These are phyloP conservation scores for Plasmodium knowlesi DNA, from an alignment of 169 alveolate species.

Conservation along the genomic window DNA sequence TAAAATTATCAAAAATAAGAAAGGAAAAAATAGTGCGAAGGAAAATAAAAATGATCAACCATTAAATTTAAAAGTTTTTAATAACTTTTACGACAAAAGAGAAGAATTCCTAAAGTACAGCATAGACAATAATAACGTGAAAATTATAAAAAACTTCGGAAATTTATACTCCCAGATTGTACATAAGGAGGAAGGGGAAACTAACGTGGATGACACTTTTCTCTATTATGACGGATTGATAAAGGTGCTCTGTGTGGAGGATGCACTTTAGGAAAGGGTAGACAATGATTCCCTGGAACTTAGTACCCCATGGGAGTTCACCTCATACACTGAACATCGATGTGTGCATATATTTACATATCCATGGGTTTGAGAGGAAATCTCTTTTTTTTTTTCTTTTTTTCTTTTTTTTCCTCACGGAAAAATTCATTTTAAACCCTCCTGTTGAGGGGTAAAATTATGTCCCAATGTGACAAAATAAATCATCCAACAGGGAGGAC, in stretches of 20 bases:
- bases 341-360: neutral
- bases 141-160: constrained; percentile 53
- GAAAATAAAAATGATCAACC: constrained; percentile 64
- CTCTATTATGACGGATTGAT: constrained; percentile 64
- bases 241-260: constrained; percentile 53
- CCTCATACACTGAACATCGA: neutral
- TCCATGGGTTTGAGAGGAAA: neutral
- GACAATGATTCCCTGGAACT: neutral
- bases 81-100: constrained; percentile 61
- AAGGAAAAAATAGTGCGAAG: constrained; percentile 17
- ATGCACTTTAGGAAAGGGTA: neutral
- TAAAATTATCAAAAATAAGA: constrained; percentile 67
- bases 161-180: constrained; percentile 28
- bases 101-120: constrained; percentile 44
- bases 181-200: constrained; percentile 39
- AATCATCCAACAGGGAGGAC: neutral
- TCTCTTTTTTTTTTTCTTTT: no score
- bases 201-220: constrained; percentile 46
- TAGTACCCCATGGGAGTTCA: neutral
- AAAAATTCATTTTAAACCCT: neutral
- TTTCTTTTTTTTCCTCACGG: neutral
- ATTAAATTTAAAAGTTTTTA: constrained; percentile 58
- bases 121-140: constrained; percentile 66
- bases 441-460: neutral
- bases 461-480: neutral